These are phyloP conservation scores for Leccinum broughii DNA, from an alignment of 768 basidiomycete genomes.

Conservation along the genomic window DNA sequence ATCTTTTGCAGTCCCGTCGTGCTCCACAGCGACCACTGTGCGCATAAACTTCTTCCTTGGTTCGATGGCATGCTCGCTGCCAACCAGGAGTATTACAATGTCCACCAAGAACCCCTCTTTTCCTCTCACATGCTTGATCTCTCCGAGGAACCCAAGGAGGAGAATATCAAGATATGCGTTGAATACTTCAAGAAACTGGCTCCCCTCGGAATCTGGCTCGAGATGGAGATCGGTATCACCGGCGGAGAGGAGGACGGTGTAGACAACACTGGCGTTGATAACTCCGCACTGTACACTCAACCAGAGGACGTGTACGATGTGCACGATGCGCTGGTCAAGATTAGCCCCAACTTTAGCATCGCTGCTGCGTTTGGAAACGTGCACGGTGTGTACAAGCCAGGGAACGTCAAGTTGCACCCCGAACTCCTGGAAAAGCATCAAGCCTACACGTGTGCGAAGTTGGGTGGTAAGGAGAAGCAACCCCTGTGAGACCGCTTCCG, in stretches of 20 bases:
- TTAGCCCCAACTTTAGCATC: constrained; percentile 94
- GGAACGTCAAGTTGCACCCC: constrained; percentile 93
- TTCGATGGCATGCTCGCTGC: constrained; percentile 99
- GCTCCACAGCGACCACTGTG: constrained; percentile 98
- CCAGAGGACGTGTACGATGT: constrained; percentile 96
- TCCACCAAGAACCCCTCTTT: constrained; percentile 85
- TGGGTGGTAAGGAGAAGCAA: constrained; percentile 61
- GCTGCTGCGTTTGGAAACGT: constrained; percentile 99
- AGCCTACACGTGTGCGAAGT: constrained; percentile 64
- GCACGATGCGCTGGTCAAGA: constrained; percentile 74
- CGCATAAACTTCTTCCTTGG: constrained; percentile 97
- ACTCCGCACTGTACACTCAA: constrained; percentile 93
- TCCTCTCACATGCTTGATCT: constrained; percentile 99
- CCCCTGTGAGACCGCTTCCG: constrained; percentile 65
- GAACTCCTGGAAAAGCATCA: constrained; percentile 94
- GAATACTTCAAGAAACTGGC: constrained; percentile 97
- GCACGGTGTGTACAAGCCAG: constrained; percentile 99
- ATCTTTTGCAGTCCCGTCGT: constrained; percentile 77
- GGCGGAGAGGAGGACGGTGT: constrained; percentile 99
- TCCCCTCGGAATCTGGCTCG: constrained; percentile 90
- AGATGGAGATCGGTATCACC: constrained; percentile 99
- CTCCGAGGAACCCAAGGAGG: constrained; percentile 87
- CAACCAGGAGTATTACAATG: constrained; percentile 89
- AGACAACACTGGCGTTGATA: constrained; percentile 96
- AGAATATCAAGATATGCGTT: constrained; percentile 92